A percentile compares a stretch with the other conserved stretches of the same genome.
These are phyloP conservation scores for Ascochyta clinopodiicola DNA, from an alignment of 2,329 filamentous ascomycete genomes.

Conservation along the genomic window DNA sequence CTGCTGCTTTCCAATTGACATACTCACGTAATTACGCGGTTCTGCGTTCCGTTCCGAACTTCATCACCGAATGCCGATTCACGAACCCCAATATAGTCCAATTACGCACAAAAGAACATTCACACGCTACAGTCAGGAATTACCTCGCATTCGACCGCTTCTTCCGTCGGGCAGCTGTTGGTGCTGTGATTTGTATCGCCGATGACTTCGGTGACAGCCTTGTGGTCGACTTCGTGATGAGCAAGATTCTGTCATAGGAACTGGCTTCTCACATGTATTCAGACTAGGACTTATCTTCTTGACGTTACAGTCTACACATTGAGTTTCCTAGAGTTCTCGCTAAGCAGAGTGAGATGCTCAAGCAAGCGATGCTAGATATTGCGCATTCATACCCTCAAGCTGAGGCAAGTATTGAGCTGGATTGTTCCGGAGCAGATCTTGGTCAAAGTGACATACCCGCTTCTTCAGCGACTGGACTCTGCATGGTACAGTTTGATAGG, in stretches of 20 bases:
- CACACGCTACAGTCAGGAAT: not conserved
- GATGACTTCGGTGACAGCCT: not conserved
- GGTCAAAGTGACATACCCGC: not conserved
- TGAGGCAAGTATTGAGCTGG: not conserved
- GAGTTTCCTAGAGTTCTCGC: too few relatives aligned
- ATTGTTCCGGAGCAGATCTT: not conserved
- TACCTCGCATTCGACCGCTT: conserved; percentile 1
- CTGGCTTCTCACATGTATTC: too few relatives aligned
- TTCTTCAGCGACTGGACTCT: not conserved
- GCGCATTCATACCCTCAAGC: not conserved
- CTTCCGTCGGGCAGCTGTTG: too few relatives aligned
- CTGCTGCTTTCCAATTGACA: too few relatives aligned
- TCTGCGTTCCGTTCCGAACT: too few relatives aligned
- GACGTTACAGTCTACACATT: too few relatives aligned
- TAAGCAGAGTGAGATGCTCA: not conserved
- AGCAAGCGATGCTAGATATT: not conserved
- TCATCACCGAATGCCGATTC: too few relatives aligned
- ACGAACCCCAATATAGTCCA: too few relatives aligned
- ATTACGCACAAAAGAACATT: too few relatives aligned
- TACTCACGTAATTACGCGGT: too few relatives aligned
- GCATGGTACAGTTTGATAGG: not conserved
- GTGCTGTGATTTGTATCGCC: not conserved
- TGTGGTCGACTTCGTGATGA: not conserved
- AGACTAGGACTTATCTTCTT: too few relatives aligned
- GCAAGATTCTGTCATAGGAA: not conserved